Percentiles rank a stretch among this genome's conserved stretches.
These are phyloP conservation scores for Ceratocystis eucalypticola DNA, from an alignment of 2,329 filamentous ascomycete species.

Conservation along the genomic window DNA sequence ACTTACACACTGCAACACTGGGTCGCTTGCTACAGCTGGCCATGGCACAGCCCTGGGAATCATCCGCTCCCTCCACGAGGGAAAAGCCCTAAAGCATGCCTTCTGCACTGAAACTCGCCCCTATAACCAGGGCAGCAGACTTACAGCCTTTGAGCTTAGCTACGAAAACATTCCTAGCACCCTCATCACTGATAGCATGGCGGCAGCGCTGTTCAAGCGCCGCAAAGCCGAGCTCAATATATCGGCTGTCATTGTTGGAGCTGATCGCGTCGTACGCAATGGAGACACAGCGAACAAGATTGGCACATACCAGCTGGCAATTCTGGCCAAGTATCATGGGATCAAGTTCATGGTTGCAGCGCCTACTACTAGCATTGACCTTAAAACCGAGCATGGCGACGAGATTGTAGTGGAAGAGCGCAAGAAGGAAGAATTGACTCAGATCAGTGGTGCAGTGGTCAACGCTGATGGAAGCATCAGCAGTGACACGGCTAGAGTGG, in stretches of 20 bases:
- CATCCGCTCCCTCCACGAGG: slow-evolving; percentile 64
- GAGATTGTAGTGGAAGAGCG: slow-evolving; percentile 88
- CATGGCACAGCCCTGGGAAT: slow-evolving; percentile 93
- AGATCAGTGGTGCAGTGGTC: slow-evolving; percentile 64
- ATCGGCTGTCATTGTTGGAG: slow-evolving; percentile 80
- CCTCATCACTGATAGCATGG: slow-evolving; percentile 93
- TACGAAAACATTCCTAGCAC: slow-evolving; percentile 86
- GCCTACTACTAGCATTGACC: slow-evolving; percentile 84
- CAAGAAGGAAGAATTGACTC: slow-evolving; percentile 65
- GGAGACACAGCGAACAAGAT: slow-evolving; percentile 99
- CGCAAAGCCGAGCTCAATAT: slow-evolving; percentile 53
- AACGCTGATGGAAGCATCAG: slow-evolving; percentile 50
- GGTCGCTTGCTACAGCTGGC: slow-evolving; percentile 91
- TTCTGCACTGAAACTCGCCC: slow-evolving; percentile 96
- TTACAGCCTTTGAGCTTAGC: slow-evolving; percentile 94
- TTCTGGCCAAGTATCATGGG: slow-evolving; percentile 76
- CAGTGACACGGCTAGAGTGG: slow-evolving; percentile 51
- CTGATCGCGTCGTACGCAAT: slow-evolving; percentile 88
- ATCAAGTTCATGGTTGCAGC: slow-evolving; percentile 93
- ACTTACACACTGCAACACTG: slow-evolving; percentile 95
- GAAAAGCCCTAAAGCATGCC: slow-evolving; percentile 57
- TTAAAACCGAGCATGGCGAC: slow-evolving; percentile 60
- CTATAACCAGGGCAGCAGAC: slow-evolving; percentile 90
- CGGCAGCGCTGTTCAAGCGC: slow-evolving; percentile 62
- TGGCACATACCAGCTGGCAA: slow-evolving; percentile 82